phyloP scores from a whole-genome alignment of 2,329 filamentous ascomycete genomes.

The Herpotrichia juniperi region DNA sequence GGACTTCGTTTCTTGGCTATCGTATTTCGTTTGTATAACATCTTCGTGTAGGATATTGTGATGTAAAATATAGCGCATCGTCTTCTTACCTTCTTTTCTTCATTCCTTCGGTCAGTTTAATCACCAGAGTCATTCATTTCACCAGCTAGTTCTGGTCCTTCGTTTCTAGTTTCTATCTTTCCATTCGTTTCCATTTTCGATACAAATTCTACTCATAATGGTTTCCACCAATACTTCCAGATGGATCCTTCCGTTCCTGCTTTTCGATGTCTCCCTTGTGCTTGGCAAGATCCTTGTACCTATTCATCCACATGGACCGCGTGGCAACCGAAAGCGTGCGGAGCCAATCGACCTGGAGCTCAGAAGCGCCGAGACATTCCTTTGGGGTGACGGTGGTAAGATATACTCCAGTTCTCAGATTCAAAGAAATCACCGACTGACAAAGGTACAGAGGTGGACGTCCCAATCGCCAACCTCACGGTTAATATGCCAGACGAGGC shows the following conservation, averaged over 20 bases:
- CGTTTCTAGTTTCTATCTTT: background rate
- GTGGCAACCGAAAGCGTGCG: conserved; percentile 13
- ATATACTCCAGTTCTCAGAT: conserved; percentile 1
- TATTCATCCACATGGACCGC: conserved; percentile 14
- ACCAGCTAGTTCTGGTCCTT: background rate
- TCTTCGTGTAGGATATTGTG: background rate
- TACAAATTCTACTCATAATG: conserved; percentile 7
- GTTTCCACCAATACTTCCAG: conserved; percentile 3
- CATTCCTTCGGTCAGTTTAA: background rate
- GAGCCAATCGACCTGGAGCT: conserved; percentile 20
- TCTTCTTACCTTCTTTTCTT: background rate
- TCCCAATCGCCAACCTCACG: conserved; percentile 21
- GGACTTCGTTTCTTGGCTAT: conserved; percentile 2
- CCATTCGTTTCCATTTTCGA: conserved; percentile 1
- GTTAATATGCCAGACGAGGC: conserved; percentile 18
- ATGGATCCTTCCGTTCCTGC: conserved; percentile 12
- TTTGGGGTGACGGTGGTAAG: conserved; percentile 19
- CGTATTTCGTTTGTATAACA: background rate
- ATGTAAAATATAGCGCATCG: background rate
- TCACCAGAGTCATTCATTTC: background rate
- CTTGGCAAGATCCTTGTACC: conserved; percentile 14
- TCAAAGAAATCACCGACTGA: conserved; percentile 7
- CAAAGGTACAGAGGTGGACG: conserved; percentile 4
- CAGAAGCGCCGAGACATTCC: conserved; percentile 15
- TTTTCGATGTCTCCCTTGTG: conserved; percentile 10